Evolutionary conservation across 257 asterid species (phyloP).

Genomic region (Salvia rosmarinus): DNA sequence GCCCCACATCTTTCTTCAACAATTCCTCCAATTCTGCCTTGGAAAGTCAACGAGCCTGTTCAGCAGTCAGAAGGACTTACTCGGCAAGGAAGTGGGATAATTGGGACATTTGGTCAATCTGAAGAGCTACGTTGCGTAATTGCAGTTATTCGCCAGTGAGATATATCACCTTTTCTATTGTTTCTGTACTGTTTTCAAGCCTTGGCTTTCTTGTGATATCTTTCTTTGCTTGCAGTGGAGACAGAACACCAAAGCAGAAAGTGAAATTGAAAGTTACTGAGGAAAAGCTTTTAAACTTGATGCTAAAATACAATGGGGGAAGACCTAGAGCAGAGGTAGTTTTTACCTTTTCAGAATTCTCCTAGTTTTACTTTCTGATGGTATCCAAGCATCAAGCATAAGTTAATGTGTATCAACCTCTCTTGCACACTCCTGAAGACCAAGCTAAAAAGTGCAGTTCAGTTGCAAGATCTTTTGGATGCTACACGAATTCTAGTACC

Average conservation of each 20-base stretch:
- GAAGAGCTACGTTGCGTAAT: conserved; percentile 99
- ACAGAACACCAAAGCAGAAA: conserved; percentile 99
- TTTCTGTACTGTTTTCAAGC: conserved; percentile 12
- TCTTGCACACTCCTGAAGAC: conserved; percentile 59
- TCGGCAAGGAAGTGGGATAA: conserved; percentile 93
- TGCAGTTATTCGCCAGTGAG: conserved; percentile 89
- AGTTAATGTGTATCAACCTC: conserved; percentile 19
- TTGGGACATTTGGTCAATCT: conserved; percentile 88
- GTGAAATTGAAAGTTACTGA: conserved; percentile 97
- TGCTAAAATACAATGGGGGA: conserved; percentile 97
- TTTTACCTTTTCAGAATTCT: conserved; percentile 15
- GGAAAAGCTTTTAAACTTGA: conserved; percentile 93
- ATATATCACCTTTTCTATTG: conserved; percentile 28
- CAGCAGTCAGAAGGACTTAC: conserved; percentile 91
- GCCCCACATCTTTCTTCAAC: conserved; percentile 97
- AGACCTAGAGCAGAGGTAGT: conserved; percentile 95
- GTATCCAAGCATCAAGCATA: conserved; percentile 14
- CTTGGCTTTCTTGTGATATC: conserved; percentile 33
- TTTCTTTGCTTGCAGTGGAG: conserved; percentile 71
- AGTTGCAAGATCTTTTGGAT: conserved; percentile 97
- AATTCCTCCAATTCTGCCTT: conserved; percentile 89
- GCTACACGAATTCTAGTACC: conserved; percentile 95
- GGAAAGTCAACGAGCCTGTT: conserved; percentile 90
- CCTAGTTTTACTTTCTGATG: conserved; percentile 20
- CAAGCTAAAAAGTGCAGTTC: conserved; percentile 97